Conservation (phyloP, 192 early-diverging fungal genomes). For the Entomortierella beljakovae region DNA sequence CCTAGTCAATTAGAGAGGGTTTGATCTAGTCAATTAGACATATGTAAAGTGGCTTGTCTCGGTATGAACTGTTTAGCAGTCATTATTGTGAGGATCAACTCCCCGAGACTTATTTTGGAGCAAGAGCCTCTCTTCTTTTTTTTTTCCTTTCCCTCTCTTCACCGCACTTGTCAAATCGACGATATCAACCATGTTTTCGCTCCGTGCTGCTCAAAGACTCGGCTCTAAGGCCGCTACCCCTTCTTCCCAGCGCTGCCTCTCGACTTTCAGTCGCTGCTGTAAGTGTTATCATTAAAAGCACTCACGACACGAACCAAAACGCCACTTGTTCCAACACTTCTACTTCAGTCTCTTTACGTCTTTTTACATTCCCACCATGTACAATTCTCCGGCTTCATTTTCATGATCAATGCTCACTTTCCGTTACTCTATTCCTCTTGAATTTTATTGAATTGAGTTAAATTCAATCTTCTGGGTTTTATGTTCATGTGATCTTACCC, state of each 20-base stretch:
- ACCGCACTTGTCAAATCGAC: slow-evolving; percentile 4
- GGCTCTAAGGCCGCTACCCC: slow-evolving; percentile 45
- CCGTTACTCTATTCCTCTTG: too few relatives aligned
- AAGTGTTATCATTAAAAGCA: slow-evolving; percentile 5
- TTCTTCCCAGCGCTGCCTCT: slow-evolving; percentile 53
- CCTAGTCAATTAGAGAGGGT: slow-evolving; percentile 4
- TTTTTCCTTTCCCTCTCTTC: slow-evolving; percentile 5
- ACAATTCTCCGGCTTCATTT: too few relatives aligned
- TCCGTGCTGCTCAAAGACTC: slow-evolving; percentile 49
- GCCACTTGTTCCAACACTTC: background rate
- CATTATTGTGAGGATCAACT: background rate
- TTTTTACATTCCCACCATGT: too few relatives aligned
- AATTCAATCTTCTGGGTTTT: too few relatives aligned
- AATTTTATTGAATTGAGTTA: too few relatives aligned
- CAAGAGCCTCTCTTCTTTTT: background rate
- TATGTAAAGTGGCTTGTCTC: background rate
- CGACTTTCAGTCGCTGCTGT: slow-evolving; percentile 55
- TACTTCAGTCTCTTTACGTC: too few relatives aligned
- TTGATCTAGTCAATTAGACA: background rate
- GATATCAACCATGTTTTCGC: slow-evolving; percentile 44
- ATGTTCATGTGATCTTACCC: slow-evolving; percentile 22
- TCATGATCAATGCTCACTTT: too few relatives aligned
- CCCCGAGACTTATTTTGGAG: background rate
- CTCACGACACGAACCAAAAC: too few relatives aligned
- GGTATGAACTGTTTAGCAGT: background rate